Evolutionary conservation across 2,329 filamentous ascomycete genomes (phyloP).

Genomic region (Catunica adiposa): DNA sequence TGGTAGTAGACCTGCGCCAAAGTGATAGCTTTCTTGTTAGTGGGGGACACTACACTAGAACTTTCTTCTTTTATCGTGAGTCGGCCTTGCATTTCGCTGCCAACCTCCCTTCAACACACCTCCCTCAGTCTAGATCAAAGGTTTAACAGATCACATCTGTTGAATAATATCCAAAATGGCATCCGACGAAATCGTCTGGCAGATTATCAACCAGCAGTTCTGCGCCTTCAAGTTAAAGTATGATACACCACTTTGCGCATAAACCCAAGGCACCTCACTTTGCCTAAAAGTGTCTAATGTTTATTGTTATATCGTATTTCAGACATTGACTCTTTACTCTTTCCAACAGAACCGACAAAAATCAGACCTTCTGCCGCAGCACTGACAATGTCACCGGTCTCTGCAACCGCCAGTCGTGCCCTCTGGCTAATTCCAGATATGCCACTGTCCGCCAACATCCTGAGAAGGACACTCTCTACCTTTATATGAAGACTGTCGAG

Average conservation of each 20-base stretch:
- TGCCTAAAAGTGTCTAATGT: not conserved
- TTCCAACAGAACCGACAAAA: slow-evolving; percentile 54
- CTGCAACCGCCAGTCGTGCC: slow-evolving; percentile 76
- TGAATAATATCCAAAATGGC: slow-evolving; percentile 40
- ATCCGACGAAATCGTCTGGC: slow-evolving; percentile 94
- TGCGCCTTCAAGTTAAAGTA: slow-evolving; percentile 91
- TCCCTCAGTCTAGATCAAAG: not conserved
- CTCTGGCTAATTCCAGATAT: slow-evolving; percentile 81
- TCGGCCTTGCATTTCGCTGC: slow-evolving; percentile 3
- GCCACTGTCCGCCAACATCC: slow-evolving; percentile 78
- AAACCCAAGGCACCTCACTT: not conserved
- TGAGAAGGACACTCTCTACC: slow-evolving; percentile 66
- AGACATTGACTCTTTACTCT: not conserved
- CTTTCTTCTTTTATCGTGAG: slow-evolving; percentile 5
- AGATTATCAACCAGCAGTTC: slow-evolving; percentile 88
- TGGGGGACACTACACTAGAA: slow-evolving; percentile 2
- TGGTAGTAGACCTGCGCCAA: slow-evolving; percentile 1
- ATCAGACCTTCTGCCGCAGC: slow-evolving; percentile 88
- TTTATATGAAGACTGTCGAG: slow-evolving; percentile 94
- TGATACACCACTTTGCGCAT: slow-evolving; percentile 18
- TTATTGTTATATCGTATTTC: not conserved
- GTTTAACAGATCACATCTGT: not conserved
- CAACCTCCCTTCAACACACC: not conserved
- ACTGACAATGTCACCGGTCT: slow-evolving; percentile 76
- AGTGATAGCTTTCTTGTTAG: not conserved